phyloP scores from a whole-genome alignment of 805 yeast species.

The Dipodascus geniculatus region DNA sequence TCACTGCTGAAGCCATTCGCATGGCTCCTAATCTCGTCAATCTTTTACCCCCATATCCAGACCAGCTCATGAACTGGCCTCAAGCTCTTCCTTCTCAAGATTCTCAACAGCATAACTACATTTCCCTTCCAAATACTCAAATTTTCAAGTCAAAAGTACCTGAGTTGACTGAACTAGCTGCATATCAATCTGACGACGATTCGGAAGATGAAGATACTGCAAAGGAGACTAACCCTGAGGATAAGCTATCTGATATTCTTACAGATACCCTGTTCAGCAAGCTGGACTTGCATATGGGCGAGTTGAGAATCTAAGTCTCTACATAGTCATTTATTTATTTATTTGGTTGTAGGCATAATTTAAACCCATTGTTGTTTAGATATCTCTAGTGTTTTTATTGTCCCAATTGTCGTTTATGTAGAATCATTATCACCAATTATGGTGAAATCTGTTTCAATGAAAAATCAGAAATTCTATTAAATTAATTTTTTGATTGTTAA shows the following conservation, averaged over 20 bases:
- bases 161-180: background rate
- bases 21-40: constrained; percentile 6
- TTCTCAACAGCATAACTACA: background rate
- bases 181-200: background rate
- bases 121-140: constrained; percentile 2
- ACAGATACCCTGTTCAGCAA: background rate
- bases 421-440: too few species aligned
- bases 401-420: too few species aligned
- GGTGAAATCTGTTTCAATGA: too few species aligned
- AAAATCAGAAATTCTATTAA: too few species aligned
- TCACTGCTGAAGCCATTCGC: background rate
- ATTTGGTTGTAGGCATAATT: too few species aligned
- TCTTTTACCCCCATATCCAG: constrained; percentile 6
- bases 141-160: background rate
- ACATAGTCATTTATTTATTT: background rate
- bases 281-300: background rate
- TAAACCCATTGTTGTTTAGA: too few species aligned
- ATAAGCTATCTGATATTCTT: background rate
- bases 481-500: too few species aligned
- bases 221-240: background rate
- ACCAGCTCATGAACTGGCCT: background rate
- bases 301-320: background rate
- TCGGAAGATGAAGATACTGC: background rate
- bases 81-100: background rate
- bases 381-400: too few species aligned